These are phyloP conservation scores for Mortierella sp. DNA, from an alignment of 371 early-diverging fungal genomes.

Conservation along the genomic window DNA sequence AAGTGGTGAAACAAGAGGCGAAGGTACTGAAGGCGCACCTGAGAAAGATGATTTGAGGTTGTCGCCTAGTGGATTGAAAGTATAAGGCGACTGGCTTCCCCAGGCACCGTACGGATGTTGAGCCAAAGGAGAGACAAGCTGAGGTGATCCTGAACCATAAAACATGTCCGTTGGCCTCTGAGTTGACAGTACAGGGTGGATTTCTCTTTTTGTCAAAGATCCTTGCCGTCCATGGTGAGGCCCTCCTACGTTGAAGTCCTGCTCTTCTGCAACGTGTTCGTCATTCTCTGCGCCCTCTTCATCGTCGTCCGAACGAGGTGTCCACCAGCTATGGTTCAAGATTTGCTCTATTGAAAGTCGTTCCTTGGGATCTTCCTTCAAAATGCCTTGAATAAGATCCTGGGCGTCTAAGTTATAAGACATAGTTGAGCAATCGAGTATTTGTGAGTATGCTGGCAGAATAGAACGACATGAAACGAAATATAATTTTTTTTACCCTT, in stretches of 20 bases:
- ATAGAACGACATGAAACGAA: neutral
- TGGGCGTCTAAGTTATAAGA: slow-evolving; percentile 54
- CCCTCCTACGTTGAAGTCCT: slow-evolving; percentile 15
- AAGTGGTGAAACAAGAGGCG: slow-evolving; percentile 52
- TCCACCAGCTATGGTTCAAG: slow-evolving; percentile 79
- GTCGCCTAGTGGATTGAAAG: slow-evolving; percentile 41
- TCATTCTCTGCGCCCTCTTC: slow-evolving; percentile 39
- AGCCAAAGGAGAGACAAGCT: slow-evolving; percentile 46
- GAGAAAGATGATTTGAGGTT: slow-evolving; percentile 33
- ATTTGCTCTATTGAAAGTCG: slow-evolving; percentile 77
- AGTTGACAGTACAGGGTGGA: slow-evolving; percentile 32
- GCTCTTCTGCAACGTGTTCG: slow-evolving; percentile 27
- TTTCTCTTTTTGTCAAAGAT: slow-evolving; percentile 45
- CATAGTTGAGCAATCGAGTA: neutral
- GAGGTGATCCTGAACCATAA: slow-evolving; percentile 43
- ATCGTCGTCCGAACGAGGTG: slow-evolving; percentile 56
- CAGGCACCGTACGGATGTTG: slow-evolving; percentile 33
- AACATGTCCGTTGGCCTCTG: slow-evolving; percentile 23
- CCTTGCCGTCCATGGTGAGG: slow-evolving; percentile 38
- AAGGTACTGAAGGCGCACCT: slow-evolving; percentile 29
- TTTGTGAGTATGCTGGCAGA: neutral
- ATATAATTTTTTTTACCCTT: slow-evolving; percentile 54
- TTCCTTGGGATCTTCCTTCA: slow-evolving; percentile 74
- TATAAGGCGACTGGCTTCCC: slow-evolving; percentile 49
- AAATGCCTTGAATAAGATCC: slow-evolving; percentile 67